Conservation (phyloP, 108 stramenopile genomes). For the Cyclotella distinguenda region DNA sequence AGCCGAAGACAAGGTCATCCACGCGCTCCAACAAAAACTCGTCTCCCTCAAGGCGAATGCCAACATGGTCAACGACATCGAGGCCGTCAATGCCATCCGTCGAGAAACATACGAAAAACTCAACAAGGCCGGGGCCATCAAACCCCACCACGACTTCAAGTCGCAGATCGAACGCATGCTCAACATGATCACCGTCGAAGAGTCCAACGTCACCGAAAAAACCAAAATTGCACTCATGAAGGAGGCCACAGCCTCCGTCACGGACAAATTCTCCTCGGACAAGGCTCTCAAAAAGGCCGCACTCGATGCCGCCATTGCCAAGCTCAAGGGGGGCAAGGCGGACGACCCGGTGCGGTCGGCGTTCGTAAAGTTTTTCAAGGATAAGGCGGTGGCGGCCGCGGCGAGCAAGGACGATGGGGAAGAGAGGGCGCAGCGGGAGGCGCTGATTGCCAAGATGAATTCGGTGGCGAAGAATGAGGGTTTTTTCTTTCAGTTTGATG, state of each 20-base stretch:
- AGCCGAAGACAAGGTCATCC: constrained; percentile 79
- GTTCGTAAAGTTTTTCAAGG: constrained; percentile 76
- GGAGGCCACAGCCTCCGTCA: constrained; percentile 79
- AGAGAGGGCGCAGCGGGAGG: constrained; percentile 54
- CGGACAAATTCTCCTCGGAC: constrained; percentile 56
- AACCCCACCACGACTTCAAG: constrained; percentile 86
- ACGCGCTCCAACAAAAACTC: constrained; percentile 67
- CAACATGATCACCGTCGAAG: constrained; percentile 73
- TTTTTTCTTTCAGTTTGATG: constrained; percentile 80
- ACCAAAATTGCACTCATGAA: constrained; percentile 78
- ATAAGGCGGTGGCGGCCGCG: constrained; percentile 68
- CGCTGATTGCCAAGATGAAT: constrained; percentile 78
- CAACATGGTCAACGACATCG: constrained; percentile 72
- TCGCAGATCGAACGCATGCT: constrained; percentile 75
- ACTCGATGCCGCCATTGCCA: constrained; percentile 65
- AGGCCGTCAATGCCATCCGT: constrained; percentile 61
- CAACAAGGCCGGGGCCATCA: constrained; percentile 81
- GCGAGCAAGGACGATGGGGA: constrained; percentile 68
- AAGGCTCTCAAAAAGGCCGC: constrained; percentile 78
- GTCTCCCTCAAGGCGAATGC: constrained; percentile 74
- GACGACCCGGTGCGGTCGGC: constrained; percentile 74
- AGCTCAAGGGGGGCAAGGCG: constrained; percentile 57
- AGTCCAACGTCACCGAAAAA: constrained; percentile 70
- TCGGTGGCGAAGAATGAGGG: constrained; percentile 70
- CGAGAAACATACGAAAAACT: constrained; percentile 73